Evolutionary conservation across 371 early-diverging fungal genomes (phyloP), one percentile per base, ranked within the genome.

Genomic region (Umbelopsis sp.): DNA sequence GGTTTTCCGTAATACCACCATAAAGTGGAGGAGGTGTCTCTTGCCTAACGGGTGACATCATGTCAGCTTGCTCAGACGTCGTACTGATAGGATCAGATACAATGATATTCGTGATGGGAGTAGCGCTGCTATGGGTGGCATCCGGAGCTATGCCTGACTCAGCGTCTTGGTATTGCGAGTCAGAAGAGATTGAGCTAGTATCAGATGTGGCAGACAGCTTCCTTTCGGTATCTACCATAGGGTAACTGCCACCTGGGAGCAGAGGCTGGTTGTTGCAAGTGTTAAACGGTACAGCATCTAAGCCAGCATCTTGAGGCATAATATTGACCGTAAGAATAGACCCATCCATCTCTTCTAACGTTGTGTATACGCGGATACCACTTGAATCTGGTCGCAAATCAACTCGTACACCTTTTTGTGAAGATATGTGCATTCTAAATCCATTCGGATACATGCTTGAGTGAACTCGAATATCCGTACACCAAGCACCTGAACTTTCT

Each of bases 381-480:
- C 72, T 69, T 32, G 67, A 66, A 65, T 82, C 78, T 32, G 66
- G 64, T 11, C 63, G 45, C n/a, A 62, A 45, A 6, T 72, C 70
- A 0, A 83, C 72, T 0, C 76, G 72, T 0, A 80, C 69, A 14
- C 69, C 69, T 10, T 67, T 57, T 12, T 45, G 41, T 0, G 80
- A 78, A 5, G 46, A 22, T 1, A 73, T 71, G 3, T 68, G 44
- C 1, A 83, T 66, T 9, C 66, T 52, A 51, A 76, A 82, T 0
- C 83, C 83, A 16, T 70, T 48, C 0, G 76, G 69, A 50, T 82
- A 85, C 72, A 79, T 76, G 44, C 72, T 76, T 8, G 66, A 46
- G 41, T 80, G 79, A 0, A 73, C 72, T 0, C 81, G 78, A 16
- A 85, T 45, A 62, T 85, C 86, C 4, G 82, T 82, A 41, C 80